Evolutionary conservation across 257 asterid species (phyloP).

Genomic region (Echites panduratus): DNA sequence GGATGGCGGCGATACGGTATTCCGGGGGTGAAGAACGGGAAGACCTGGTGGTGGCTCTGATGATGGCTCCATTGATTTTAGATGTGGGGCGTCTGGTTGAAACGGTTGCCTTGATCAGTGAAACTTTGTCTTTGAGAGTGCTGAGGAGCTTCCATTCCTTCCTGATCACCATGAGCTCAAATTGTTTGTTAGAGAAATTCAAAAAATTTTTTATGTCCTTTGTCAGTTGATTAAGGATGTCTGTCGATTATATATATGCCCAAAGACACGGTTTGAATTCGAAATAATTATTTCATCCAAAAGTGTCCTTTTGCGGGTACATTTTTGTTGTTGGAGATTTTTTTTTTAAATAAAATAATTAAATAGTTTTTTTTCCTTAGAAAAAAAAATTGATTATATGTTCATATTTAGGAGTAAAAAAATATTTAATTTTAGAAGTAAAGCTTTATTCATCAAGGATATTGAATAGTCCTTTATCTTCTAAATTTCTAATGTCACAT

Average conservation of each 20-base stretch:
- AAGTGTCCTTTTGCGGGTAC: too few relatives aligned
- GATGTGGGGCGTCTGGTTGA: constrained; percentile 24
- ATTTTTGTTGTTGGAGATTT: neutral
- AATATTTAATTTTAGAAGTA: too few relatives aligned
- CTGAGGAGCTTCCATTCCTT: constrained; percentile 23
- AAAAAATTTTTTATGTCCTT: neutral
- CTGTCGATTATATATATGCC: neutral
- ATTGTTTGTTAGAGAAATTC: neutral
- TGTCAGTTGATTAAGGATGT: neutral
- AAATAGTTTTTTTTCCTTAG: too few relatives aligned
- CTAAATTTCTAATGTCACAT: too few relatives aligned
- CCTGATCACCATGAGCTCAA: neutral
- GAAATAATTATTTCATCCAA: neutral
- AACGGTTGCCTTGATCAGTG: constrained; percentile 30
- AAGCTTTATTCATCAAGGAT: too few relatives aligned
- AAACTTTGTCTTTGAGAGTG: constrained; percentile 32
- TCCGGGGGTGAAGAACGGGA: constrained; percentile 28
- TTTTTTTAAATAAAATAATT: too few relatives aligned
- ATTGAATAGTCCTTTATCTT: too few relatives aligned
- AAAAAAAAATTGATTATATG: too few relatives aligned
- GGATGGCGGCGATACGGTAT: constrained; percentile 24
- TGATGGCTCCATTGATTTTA: constrained; percentile 20
- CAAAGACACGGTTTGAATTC: neutral
- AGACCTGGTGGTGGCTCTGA: constrained; percentile 34
- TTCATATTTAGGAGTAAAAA: too few relatives aligned